Conservation (phyloP, 1,139 yeast genomes). For the Kodamaea anthophila region DNA sequence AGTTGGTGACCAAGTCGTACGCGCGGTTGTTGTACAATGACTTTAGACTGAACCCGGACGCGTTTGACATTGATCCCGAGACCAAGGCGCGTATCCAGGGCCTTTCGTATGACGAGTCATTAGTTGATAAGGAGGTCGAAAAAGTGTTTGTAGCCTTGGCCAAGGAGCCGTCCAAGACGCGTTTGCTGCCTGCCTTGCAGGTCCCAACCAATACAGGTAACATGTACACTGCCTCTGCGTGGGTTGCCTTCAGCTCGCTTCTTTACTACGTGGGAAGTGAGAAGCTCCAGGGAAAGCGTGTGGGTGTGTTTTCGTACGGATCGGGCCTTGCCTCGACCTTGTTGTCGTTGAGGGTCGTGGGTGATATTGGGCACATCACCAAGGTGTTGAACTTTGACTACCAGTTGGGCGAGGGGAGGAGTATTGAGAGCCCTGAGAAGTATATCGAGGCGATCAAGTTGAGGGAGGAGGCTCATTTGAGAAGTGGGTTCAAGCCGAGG, state of each 20-base stretch:
- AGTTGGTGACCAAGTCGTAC: conserved; percentile 86
- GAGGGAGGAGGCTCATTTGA: conserved; percentile 85
- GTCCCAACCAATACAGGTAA: conserved; percentile 98
- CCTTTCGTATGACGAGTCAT: conserved; percentile 69
- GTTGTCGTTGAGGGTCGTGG: conserved; percentile 72
- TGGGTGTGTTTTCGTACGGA: conserved; percentile 94
- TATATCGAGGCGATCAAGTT: conserved; percentile 76
- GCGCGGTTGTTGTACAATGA: conserved; percentile 92
- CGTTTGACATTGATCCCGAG: conserved; percentile 46
- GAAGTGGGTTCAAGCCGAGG: conserved; percentile 70
- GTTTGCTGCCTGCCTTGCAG: conserved; percentile 74
- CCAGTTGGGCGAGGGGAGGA: conserved; percentile 62
- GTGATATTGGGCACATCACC: conserved; percentile 70
- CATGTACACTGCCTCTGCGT: conserved; percentile 95
- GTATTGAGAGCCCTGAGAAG: conserved; percentile 63
- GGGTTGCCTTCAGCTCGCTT: conserved; percentile 80
- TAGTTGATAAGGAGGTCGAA: conserved; percentile 76
- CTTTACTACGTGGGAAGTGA: conserved; percentile 72
- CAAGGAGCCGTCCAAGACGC: conserved; percentile 60
- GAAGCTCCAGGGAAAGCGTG: conserved; percentile 71
- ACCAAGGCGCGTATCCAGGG: conserved; percentile 50
- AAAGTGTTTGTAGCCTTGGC: conserved; percentile 78
- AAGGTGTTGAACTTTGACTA: conserved; percentile 61
- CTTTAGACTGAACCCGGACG: conserved; percentile 60
- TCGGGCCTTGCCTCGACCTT: conserved; percentile 95